phyloP scores from a whole-genome alignment of 2,329 filamentous ascomycete species.

The Aspergillus felis region DNA sequence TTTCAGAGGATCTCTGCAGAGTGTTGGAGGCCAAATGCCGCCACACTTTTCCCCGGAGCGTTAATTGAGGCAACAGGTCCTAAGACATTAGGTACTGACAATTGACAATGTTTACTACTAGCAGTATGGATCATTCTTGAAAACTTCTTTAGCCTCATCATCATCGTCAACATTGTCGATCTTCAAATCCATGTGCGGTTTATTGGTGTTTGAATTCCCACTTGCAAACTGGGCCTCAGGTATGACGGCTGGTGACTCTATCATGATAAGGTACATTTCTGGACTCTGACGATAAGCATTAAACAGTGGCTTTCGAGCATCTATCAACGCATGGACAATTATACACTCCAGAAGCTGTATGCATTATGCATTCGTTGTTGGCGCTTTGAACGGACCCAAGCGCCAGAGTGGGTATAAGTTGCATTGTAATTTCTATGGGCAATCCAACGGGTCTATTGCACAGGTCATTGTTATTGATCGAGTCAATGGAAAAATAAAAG shows the following conservation, averaged over 20 bases:
- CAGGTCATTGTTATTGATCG: not conserved
- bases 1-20: not conserved
- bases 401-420: conserved; percentile 5
- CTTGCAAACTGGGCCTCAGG: no score
- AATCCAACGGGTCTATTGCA: not conserved
- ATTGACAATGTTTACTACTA: not conserved
- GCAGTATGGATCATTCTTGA: not conserved
- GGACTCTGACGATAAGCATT: not conserved
- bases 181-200: not conserved
- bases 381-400: conserved; percentile 1
- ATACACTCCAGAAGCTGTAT: not conserved
- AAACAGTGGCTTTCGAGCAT: not conserved
- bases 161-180: not conserved
- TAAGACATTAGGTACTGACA: not conserved
- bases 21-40: not conserved
- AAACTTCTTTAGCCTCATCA: not conserved
- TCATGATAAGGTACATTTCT: not conserved
- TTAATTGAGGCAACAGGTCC: not conserved
- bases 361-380: not conserved
- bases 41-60: not conserved
- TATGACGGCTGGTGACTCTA: not conserved
- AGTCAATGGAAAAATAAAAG: not conserved
- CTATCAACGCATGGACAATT: not conserved
- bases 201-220: not conserved
- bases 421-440: not conserved